phyloP scores from a whole-genome alignment of 345 rosid species.

The Geranium rotundifolium region DNA sequence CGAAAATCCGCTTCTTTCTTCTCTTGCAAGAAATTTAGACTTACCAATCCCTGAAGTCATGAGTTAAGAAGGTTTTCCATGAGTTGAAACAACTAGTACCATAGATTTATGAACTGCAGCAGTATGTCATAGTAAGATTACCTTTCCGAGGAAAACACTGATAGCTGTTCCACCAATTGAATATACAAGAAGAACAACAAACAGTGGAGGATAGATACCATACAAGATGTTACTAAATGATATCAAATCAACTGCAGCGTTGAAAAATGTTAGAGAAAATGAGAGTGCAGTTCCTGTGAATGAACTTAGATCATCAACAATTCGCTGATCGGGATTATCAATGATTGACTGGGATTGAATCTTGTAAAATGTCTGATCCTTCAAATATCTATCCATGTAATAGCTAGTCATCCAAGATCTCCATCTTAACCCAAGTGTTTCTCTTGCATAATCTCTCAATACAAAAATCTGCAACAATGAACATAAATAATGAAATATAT shows the following conservation, averaged over 20 bases:
- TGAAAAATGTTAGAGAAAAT: slow-evolving; percentile 73
- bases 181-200: slow-evolving; percentile 65
- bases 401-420: slow-evolving; percentile 92
- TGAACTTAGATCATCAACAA: slow-evolving; percentile 81
- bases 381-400: slow-evolving; percentile 76
- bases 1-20: slow-evolving; percentile 97
- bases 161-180: slow-evolving; percentile 82
- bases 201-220: slow-evolving; percentile 82
- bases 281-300: slow-evolving; percentile 83
- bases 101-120: not conserved
- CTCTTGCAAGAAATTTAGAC: slow-evolving; percentile 92
- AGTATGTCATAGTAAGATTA: slow-evolving; percentile 11
- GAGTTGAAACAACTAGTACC: not conserved
- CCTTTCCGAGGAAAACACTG: slow-evolving; percentile 83
- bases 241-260: slow-evolving; percentile 78
- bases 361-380: slow-evolving; percentile 65
- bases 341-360: slow-evolving; percentile 88
- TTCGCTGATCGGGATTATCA: slow-evolving; percentile 95
- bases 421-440: slow-evolving; percentile 77
- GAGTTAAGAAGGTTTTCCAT: slow-evolving; percentile 8
- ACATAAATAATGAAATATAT: not conserved
- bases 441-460: slow-evolving; percentile 83
- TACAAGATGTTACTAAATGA: slow-evolving; percentile 91
- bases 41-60: slow-evolving; percentile 59
- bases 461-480: slow-evolving; percentile 61